Conservation (phyloP, 768 basidiomycete genomes). For the Goffeauzyma gilvescens region DNA sequence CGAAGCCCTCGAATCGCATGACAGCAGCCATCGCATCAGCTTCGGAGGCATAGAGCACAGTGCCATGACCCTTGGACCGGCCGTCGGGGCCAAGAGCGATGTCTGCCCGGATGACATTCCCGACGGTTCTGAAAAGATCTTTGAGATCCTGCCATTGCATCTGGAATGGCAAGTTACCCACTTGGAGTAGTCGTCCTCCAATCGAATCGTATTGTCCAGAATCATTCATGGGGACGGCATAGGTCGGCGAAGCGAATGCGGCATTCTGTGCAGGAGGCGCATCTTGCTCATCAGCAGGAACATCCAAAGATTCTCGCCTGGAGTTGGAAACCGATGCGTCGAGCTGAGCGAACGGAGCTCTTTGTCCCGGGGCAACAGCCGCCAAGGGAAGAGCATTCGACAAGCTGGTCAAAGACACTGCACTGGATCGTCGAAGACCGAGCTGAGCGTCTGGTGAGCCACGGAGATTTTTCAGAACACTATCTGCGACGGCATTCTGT, state of each 20-base stretch:
- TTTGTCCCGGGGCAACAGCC: no score
- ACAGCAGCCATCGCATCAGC: constrained; percentile 68
- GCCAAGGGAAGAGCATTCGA: no score
- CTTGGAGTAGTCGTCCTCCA: constrained; percentile 5
- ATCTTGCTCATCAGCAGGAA: no score
- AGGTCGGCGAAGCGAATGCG: neutral
- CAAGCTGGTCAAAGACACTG: neutral
- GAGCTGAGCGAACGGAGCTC: no score
- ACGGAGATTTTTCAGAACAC: no score
- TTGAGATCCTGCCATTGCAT: constrained; percentile 85
- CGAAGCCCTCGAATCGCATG: constrained; percentile 73
- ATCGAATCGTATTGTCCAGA: constrained; percentile 4
- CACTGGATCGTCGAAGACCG: neutral
- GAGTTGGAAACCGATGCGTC: no score
- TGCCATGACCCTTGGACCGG: constrained; percentile 79
- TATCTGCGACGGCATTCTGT: no score
- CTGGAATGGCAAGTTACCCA: constrained; percentile 33
- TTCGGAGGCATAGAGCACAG: constrained; percentile 66
- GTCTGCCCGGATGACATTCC: constrained; percentile 63
- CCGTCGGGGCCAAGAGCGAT: constrained; percentile 75
- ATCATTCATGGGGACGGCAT: no score
- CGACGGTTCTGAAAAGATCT: constrained; percentile 79
- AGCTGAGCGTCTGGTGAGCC: neutral
- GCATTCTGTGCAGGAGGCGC: no score
- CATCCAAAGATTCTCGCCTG: no score